Percentiles rank a stretch among this genome's conserved stretches.
Evolutionary conservation across 345 rosid species (phyloP).

Genomic region (Populus deltoides): DNA sequence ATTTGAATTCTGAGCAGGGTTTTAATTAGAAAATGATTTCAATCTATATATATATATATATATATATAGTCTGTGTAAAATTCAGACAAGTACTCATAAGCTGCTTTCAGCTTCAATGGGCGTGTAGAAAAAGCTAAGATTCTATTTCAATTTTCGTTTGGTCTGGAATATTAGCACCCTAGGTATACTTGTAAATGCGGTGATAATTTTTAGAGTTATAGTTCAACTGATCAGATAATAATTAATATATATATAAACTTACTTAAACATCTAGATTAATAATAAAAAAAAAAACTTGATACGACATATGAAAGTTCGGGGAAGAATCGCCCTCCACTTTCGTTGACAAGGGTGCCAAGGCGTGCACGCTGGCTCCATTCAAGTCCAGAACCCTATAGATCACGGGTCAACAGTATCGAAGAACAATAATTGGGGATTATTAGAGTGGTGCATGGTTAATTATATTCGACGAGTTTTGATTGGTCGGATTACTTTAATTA

Average conservation of each 20-base stretch:
- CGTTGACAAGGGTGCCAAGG: neutral
- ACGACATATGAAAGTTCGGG: constrained; percentile 11
- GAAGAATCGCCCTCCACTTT: constrained; percentile 11
- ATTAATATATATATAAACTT: no score
- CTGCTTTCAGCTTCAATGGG: neutral
- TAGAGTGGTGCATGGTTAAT: neutral
- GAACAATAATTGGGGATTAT: neutral
- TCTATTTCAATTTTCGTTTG: neutral
- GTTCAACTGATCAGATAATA: no score
- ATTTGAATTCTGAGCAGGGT: neutral
- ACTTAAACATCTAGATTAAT: no score
- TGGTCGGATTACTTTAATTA: no score
- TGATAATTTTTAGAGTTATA: neutral
- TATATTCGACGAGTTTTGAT: no score
- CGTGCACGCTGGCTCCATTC: neutral
- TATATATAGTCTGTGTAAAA: no score
- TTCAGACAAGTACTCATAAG: neutral
- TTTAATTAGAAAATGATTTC: no score
- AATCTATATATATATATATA: no score
- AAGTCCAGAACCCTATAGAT: neutral
- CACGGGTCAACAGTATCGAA: neutral
- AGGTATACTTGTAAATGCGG: neutral
- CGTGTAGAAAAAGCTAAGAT: neutral
- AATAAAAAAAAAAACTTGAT: no score
- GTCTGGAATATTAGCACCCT: neutral